These are phyloP conservation scores for Clathrus columnatus DNA, from an alignment of 768 basidiomycete genomes.

Conservation along the genomic window DNA sequence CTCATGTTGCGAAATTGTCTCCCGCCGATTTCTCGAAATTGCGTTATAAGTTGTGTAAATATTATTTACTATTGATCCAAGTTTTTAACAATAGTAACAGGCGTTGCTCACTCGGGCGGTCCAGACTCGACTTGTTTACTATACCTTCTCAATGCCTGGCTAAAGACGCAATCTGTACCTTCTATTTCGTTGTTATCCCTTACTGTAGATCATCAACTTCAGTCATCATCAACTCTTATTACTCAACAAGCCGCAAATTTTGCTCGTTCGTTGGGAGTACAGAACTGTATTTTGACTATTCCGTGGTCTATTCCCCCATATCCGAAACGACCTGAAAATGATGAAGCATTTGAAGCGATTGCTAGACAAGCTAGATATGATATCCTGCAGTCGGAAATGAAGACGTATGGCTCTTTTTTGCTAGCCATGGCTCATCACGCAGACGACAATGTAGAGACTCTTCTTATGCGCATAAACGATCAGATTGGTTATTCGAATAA, in stretches of 20 bases:
- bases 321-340: constrained; percentile 35
- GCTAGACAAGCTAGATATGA: constrained; percentile 56
- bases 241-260: constrained; percentile 36
- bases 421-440: constrained; percentile 70
- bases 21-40: constrained; percentile 27
- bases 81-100: constrained; percentile 28
- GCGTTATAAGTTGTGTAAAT: background rate
- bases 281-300: constrained; percentile 39
- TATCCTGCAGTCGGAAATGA: constrained; percentile 41
- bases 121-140: constrained; percentile 76
- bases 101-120: constrained; percentile 73
- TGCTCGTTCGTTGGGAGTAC: constrained; percentile 35
- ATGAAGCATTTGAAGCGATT: constrained; percentile 39
- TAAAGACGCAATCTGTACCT: constrained; percentile 19
- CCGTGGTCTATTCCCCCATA: constrained; percentile 51
- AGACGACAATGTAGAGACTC: constrained; percentile 80
- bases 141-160: constrained; percentile 47
- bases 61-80: background rate
- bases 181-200: constrained; percentile 40
- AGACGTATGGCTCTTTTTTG: constrained; percentile 24
- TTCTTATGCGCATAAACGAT: constrained; percentile 54
- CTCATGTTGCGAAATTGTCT: constrained; percentile 35
- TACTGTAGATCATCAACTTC: constrained; percentile 64
- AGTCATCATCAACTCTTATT: constrained; percentile 48
- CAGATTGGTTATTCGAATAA: background rate